A percentile compares a stretch with the other conserved stretches of the same genome.
Evolutionary conservation across 176 grass and related monocot genomes (phyloP).

Genomic region (Rhynchospora tenuis): DNA sequence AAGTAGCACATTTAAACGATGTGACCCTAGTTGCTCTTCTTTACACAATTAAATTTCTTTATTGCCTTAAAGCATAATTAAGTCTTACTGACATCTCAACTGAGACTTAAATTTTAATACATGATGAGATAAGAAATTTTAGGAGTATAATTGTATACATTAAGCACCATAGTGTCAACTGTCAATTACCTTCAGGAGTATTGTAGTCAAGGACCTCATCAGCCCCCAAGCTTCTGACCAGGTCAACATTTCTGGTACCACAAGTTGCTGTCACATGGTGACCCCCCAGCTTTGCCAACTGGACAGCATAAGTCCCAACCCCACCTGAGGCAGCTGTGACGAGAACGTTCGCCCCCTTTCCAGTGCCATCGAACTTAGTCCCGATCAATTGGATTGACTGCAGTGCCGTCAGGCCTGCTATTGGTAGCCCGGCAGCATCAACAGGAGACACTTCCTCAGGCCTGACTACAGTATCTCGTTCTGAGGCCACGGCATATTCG

Average conservation of each 20-base stretch:
- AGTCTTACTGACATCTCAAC: neutral
- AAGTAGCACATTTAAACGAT: no score
- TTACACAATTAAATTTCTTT: neutral
- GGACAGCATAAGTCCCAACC: conserved; percentile 18
- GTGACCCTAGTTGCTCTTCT: neutral
- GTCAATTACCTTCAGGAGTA: conserved; percentile 15
- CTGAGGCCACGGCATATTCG: conserved; percentile 38
- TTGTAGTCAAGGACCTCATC: conserved; percentile 33
- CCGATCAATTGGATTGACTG: conserved; percentile 31
- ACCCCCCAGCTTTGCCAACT: conserved; percentile 18
- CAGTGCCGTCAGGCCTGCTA: conserved; percentile 41
- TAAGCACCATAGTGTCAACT: neutral
- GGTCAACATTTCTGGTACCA: conserved; percentile 28
- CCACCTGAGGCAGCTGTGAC: conserved; percentile 23
- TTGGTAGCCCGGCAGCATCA: conserved; percentile 37
- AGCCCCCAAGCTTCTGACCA: conserved; percentile 17
- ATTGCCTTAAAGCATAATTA: neutral
- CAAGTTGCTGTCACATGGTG: conserved; percentile 33
- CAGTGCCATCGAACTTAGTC: conserved; percentile 48
- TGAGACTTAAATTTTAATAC: neutral
- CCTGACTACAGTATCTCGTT: conserved; percentile 30
- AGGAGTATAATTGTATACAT: neutral
- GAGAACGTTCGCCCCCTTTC: conserved; percentile 27
- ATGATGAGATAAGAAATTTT: neutral
- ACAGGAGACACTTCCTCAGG: conserved; percentile 31